These are phyloP conservation scores for Fusarium newnesense DNA, from an alignment of 2,329 filamentous ascomycete species.

Conservation along the genomic window DNA sequence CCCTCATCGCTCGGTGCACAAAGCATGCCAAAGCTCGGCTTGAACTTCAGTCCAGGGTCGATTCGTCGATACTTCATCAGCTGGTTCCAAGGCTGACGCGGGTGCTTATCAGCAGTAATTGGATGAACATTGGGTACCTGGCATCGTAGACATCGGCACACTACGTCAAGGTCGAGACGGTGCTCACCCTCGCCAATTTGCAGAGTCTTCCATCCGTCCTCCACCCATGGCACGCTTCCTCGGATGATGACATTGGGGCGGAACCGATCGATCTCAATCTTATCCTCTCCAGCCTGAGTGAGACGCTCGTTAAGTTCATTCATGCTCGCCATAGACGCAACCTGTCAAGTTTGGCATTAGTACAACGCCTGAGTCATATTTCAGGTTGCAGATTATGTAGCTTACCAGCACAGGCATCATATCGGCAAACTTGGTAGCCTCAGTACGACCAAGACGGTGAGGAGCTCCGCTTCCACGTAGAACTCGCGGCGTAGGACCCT, in stretches of 20 bases:
- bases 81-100: conserved; percentile 69
- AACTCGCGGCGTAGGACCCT: conserved; percentile 66
- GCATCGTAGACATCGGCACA: conserved; percentile 68
- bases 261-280: conserved; percentile 70
- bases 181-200: conserved; percentile 50
- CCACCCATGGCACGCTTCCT: conserved; percentile 67
- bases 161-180: conserved; percentile 62
- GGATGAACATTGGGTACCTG: conserved; percentile 74
- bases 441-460: conserved; percentile 62
- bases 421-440: conserved; percentile 68
- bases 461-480: conserved; percentile 66
- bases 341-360: conserved; percentile 65
- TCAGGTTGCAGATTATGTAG: conserved; percentile 9
- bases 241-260: conserved; percentile 71
- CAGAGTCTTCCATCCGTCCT: conserved; percentile 72
- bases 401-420: conserved; percentile 36
- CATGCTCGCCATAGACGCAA: conserved; percentile 66
- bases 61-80: conserved; percentile 69
- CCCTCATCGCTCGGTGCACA: conserved; percentile 67
- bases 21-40: conserved; percentile 75
- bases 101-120: conserved; percentile 67
- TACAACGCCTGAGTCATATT: conserved; percentile 57
- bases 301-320: conserved; percentile 67
- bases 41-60: conserved; percentile 69
- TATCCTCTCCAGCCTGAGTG: conserved; percentile 50